A percentile compares a stretch with the other conserved stretches of the same genome.
Conservation (phyloP, 768 basidiomycete species). For the Russula sp. region DNA sequence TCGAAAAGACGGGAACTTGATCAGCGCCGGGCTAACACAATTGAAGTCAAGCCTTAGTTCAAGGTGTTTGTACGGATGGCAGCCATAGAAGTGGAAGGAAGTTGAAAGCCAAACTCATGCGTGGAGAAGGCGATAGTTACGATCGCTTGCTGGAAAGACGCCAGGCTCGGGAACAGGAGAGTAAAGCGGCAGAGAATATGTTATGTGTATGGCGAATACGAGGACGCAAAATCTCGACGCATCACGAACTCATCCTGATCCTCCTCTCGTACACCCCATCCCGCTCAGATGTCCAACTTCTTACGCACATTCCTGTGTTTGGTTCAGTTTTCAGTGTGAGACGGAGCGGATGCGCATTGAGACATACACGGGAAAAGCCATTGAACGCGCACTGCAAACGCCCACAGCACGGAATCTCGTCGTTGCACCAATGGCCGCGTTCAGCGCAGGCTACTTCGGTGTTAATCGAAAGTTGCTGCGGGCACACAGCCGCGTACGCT, state of each 20-base stretch:
- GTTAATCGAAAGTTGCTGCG: neutral
- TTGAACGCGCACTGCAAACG: neutral
- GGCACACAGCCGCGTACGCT: neutral
- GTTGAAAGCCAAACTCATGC: no score
- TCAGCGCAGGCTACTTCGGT: neutral
- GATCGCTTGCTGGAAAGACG: no score
- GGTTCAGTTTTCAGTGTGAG: neutral
- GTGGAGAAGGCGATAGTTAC: no score
- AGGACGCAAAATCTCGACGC: no score
- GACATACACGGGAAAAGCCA: neutral
- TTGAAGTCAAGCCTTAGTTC: no score
- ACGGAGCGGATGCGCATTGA: neutral
- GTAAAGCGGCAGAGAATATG: no score
- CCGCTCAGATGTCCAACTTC: neutral
- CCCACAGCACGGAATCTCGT: neutral
- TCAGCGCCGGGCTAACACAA: no score
- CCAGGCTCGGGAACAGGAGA: no score
- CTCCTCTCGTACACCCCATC: neutral
- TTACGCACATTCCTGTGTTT: neutral
- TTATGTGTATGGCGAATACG: no score
- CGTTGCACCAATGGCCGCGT: neutral
- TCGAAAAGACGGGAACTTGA: no score
- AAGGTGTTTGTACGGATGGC: no score
- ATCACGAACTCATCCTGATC: neutral
- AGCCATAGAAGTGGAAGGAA: no score